Evolutionary conservation across 208 protist genomes (phyloP), one percentile per base, ranked within the genome.

Genomic region (Spongospora subterranea): DNA sequence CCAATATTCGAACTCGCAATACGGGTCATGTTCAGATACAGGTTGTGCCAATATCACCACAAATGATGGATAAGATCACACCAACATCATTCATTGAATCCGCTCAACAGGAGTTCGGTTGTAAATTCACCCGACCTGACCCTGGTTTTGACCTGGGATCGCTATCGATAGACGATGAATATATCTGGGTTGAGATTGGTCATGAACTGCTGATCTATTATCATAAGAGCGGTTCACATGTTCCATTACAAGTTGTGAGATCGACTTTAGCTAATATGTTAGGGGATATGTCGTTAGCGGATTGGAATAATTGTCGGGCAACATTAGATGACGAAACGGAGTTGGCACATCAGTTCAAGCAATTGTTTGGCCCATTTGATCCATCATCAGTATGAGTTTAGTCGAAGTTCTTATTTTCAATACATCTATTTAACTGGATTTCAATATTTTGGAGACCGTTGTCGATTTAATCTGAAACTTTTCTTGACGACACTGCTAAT

Each of bases 401-500:
- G 13, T 60, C 24, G 50, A 6, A 60, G 6, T 60, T 24, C 6
- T 24, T 60, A 60, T 60, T 60, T 60, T 6, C 50, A n/a, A n/a
- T n/a, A n/a, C n/a, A n/a, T n/a, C n/a, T n/a, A n/a, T n/a, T n/a
- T n/a, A n/a, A n/a, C n/a, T n/a, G n/a, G n/a, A n/a, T n/a, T n/a
- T n/a, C n/a, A n/a, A n/a, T n/a, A n/a, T n/a, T n/a, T n/a, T n/a
- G n/a, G n/a, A n/a, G n/a, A n/a, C n/a, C n/a, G n/a, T n/a, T n/a
- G 6, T 60, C 17, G 71, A 6, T n/a, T 35, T 43, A 20, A 39
- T n/a, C 71, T 35, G 71, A 82, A 82, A 6, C 17, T 40, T 43
- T 82, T 82, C n/a, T 35, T 82, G 17, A 82, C n/a, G 71, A 82
- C 71, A n/a, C 71, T 82, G 71, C 71, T 82, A 43, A 43, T 43